Conservation (phyloP, 805 yeast species). For the Yamadazyma nakazawae region DNA sequence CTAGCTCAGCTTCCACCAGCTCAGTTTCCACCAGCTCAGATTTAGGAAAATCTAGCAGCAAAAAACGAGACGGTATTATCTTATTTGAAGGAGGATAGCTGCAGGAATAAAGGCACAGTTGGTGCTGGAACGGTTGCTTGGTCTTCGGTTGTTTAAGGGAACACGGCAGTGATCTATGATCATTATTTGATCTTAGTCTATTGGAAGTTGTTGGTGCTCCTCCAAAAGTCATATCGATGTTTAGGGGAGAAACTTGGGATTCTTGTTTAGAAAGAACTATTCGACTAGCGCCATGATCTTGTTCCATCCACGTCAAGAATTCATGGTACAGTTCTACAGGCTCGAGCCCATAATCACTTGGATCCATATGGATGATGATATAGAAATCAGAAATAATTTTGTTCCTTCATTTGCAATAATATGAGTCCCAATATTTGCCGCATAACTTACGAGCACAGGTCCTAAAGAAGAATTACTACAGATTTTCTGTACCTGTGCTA, state of each 20-base stretch:
- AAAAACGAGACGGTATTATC: not conserved
- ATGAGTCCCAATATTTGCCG: slow-evolving; percentile 1
- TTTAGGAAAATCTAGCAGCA: not conserved
- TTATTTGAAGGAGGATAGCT: slow-evolving; percentile 7
- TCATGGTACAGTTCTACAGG: slow-evolving; percentile 25
- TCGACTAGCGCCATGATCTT: slow-evolving; percentile 16
- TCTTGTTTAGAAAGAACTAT: slow-evolving; percentile 7
- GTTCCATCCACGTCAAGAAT: slow-evolving; percentile 23
- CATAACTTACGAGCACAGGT: slow-evolving; percentile 2
- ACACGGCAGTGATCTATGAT: not conserved
- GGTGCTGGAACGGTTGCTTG: not conserved
- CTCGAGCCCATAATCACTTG: not conserved
- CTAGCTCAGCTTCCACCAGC: no score
- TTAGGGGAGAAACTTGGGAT: not conserved
- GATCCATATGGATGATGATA: not conserved
- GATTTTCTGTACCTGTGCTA: not conserved
- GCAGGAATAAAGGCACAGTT: not conserved
- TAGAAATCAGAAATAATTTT: not conserved
- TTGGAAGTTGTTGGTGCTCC: not conserved
- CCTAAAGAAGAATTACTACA: not conserved
- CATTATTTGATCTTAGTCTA: not conserved
- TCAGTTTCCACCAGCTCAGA: no score
- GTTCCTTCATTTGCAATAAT: not conserved
- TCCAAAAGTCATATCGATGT: not conserved
- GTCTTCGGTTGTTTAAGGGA: no score